phyloP scores from a whole-genome alignment of 2,329 filamentous ascomycete species.

The Curvularia hawaiiensis region DNA sequence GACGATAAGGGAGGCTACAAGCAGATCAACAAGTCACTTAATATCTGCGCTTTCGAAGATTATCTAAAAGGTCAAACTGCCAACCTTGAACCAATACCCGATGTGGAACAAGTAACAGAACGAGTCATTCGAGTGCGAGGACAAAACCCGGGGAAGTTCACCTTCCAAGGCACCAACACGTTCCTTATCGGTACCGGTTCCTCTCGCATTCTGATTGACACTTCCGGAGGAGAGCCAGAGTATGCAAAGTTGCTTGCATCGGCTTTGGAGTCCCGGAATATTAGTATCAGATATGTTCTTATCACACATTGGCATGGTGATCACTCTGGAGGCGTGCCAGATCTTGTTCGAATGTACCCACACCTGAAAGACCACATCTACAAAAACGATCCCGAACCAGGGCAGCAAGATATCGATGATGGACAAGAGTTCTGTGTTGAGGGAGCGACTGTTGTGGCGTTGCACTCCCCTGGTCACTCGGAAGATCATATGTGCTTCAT shows the following conservation, averaged over 20 bases:
- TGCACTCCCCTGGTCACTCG: slow-evolving; percentile 43
- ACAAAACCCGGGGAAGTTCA: slow-evolving; percentile 52
- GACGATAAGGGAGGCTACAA: slow-evolving; percentile 45
- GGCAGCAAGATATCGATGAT: slow-evolving; percentile 45
- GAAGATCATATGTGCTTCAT: slow-evolving; percentile 46
- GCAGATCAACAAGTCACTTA: slow-evolving; percentile 57
- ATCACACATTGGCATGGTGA: slow-evolving; percentile 55
- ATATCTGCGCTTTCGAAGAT: slow-evolving; percentile 56
- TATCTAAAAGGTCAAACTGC: slow-evolving; percentile 51
- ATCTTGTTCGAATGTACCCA: slow-evolving; percentile 44
- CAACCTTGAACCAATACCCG: slow-evolving; percentile 43
- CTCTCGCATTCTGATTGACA: slow-evolving; percentile 71
- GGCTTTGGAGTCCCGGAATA: slow-evolving; percentile 34
- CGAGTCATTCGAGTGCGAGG: slow-evolving; percentile 53
- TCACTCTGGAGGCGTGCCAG: slow-evolving; percentile 51
- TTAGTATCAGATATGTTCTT: slow-evolving; percentile 43
- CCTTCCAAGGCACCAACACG: slow-evolving; percentile 12
- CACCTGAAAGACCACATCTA: slow-evolving; percentile 38
- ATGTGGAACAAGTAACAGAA: slow-evolving; percentile 51
- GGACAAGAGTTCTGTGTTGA: slow-evolving; percentile 47
- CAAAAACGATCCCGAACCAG: slow-evolving; percentile 43
- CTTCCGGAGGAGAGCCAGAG: slow-evolving; percentile 44
- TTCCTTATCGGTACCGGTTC: slow-evolving; percentile 3
- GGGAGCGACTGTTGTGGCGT: slow-evolving; percentile 48
- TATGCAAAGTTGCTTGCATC: slow-evolving; percentile 44